phyloP scores from a whole-genome alignment of 106 monocot species.

The Iris macrosiphon region DNA sequence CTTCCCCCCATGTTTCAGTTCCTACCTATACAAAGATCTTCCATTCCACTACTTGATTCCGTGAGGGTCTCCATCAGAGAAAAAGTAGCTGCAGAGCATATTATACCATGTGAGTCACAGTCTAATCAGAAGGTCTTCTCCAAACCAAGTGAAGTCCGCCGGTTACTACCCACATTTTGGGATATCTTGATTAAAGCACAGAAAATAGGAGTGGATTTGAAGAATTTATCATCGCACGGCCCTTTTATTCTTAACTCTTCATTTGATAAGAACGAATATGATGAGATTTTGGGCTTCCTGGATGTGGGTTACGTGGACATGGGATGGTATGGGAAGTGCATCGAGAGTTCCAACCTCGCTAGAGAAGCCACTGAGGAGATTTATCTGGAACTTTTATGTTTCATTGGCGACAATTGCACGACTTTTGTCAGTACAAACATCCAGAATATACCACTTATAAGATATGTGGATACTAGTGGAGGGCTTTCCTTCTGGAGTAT shows the following conservation, averaged over 20 bases:
- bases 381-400: slow-evolving; percentile 27
- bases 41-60: slow-evolving; percentile 15
- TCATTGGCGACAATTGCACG: slow-evolving; percentile 22
- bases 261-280: slow-evolving; percentile 18
- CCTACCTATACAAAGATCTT: slow-evolving; percentile 23
- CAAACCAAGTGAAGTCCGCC: slow-evolving; percentile 18
- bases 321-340: slow-evolving; percentile 41
- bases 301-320: slow-evolving; percentile 15
- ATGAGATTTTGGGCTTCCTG: slow-evolving; percentile 22
- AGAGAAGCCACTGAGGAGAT: slow-evolving; percentile 21
- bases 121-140: slow-evolving; percentile 23
- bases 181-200: slow-evolving; percentile 19
- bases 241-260: slow-evolving; percentile 20
- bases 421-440: slow-evolving; percentile 11
- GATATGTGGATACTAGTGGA: slow-evolving; percentile 14
- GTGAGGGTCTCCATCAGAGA: slow-evolving; percentile 27
- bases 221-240: slow-evolving; percentile 26
- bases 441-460: slow-evolving; percentile 14
- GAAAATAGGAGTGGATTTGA: slow-evolving; percentile 12
- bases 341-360: slow-evolving; percentile 23
- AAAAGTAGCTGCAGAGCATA: slow-evolving; percentile 17
- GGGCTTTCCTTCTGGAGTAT: slow-evolving; percentile 16
- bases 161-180: slow-evolving; percentile 29
- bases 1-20: slow-evolving; percentile 32
- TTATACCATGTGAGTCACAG: slow-evolving; percentile 32